Evolutionary conservation across 768 basidiomycete species (phyloP).

Genomic region (Ephemerocybe angulata): DNA sequence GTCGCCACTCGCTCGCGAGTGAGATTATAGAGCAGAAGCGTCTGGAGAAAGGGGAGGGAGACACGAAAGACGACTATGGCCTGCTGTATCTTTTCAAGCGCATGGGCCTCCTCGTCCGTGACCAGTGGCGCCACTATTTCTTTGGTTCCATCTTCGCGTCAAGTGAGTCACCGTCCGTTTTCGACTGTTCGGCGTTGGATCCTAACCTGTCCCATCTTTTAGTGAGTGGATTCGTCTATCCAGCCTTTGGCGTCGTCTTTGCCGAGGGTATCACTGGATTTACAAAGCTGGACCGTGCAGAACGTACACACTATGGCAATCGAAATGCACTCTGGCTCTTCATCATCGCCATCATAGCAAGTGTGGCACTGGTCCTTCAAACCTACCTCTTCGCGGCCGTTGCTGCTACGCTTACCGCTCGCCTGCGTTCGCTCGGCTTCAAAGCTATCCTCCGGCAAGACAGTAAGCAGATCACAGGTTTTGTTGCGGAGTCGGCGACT

Average conservation of each 20-base stretch:
- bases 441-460: slow-evolving; percentile 75
- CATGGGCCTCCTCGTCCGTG: slow-evolving; percentile 53
- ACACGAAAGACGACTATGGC: slow-evolving; percentile 30
- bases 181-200: too few relatives aligned
- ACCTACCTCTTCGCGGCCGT: slow-evolving; percentile 57
- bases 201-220: too few relatives aligned
- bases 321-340: slow-evolving; percentile 70
- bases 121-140: slow-evolving; percentile 46
- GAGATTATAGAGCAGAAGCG: slow-evolving; percentile 43
- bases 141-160: too few relatives aligned
- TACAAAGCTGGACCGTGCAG: slow-evolving; percentile 28
- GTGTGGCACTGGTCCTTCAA: slow-evolving; percentile 50
- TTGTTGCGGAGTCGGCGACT: not conserved
- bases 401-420: slow-evolving; percentile 59
- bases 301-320: slow-evolving; percentile 38
- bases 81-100: slow-evolving; percentile 57
- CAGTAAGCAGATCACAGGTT: slow-evolving; percentile 38
- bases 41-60: slow-evolving; percentile 23
- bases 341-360: slow-evolving; percentile 62
- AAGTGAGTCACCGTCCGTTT: too few relatives aligned
- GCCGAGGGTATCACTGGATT: slow-evolving; percentile 50
- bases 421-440: slow-evolving; percentile 64
- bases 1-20: slow-evolving; percentile 52
- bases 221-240: too few relatives aligned
- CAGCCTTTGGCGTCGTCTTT: slow-evolving; percentile 57